Percentiles rank a stretch among this genome's conserved stretches.
These are phyloP conservation scores for Talaromyces sp. DNA, from an alignment of 2,329 filamentous ascomycete species.

Conservation along the genomic window DNA sequence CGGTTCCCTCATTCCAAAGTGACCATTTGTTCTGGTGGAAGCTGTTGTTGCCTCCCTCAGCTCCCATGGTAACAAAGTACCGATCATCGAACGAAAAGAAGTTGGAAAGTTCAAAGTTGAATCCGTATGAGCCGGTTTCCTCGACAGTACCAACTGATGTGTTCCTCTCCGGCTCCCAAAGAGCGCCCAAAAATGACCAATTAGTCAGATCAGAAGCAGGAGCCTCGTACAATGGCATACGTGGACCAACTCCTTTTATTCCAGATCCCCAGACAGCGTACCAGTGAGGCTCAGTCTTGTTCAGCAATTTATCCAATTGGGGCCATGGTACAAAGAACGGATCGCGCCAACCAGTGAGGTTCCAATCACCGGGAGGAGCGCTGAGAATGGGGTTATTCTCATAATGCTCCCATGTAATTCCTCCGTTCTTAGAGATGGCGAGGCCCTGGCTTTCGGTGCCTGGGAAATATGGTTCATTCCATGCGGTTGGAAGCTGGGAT, in stretches of 20 bases:
- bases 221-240: conserved; percentile 15
- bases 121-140: conserved; percentile 17
- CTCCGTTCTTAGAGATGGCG: conserved; percentile 16
- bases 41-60: conserved; percentile 17
- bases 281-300: conserved; percentile 13
- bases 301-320: conserved; percentile 11
- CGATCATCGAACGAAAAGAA: conserved; percentile 18
- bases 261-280: conserved; percentile 20
- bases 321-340: conserved; percentile 14
- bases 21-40: conserved; percentile 18
- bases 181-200: conserved; percentile 20
- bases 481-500: conserved; percentile 13
- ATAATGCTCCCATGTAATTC: conserved; percentile 18
- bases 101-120: conserved; percentile 22
- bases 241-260: conserved; percentile 15
- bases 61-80: conserved; percentile 21
- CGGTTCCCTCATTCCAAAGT: conserved; percentile 16
- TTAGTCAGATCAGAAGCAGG: conserved; percentile 16
- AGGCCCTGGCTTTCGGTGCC: conserved; percentile 18
- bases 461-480: conserved; percentile 8
- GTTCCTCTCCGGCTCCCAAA: conserved; percentile 19
- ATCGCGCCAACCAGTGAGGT: conserved; percentile 21
- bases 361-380: conserved; percentile 12
- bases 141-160: conserved; percentile 11
- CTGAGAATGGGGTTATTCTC: conserved; percentile 18